Conservation (phyloP, 768 basidiomycete genomes). For the Asterophora lycoperdoides region DNA sequence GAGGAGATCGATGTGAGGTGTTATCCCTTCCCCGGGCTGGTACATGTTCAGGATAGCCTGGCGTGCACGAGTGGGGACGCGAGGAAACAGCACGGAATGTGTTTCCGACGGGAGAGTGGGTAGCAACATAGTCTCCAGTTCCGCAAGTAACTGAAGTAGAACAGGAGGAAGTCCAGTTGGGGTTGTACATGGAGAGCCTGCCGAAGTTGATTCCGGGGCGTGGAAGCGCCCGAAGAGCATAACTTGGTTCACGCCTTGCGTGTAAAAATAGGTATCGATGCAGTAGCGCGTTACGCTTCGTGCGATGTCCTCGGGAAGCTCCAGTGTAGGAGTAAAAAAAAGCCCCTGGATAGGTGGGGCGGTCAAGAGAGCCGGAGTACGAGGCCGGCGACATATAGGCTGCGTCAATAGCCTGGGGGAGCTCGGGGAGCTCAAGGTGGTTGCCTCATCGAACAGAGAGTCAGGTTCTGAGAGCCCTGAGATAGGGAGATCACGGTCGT, state of each 20-base stretch:
- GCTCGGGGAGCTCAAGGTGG: neutral
- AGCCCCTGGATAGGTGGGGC: slow-evolving; percentile 63
- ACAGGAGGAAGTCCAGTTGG: slow-evolving; percentile 51
- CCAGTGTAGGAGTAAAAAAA: slow-evolving; percentile 50
- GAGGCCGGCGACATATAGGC: neutral
- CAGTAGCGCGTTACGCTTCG: slow-evolving; percentile 47
- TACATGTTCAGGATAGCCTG: slow-evolving; percentile 93
- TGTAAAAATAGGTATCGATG: slow-evolving; percentile 51
- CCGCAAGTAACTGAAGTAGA: slow-evolving; percentile 48
- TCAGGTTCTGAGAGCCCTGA: slow-evolving; percentile 27
- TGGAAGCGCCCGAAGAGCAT: slow-evolving; percentile 74
- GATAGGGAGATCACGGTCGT: slow-evolving; percentile 7
- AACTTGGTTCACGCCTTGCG: slow-evolving; percentile 61
- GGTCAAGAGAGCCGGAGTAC: slow-evolving; percentile 26
- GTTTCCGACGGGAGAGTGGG: slow-evolving; percentile 46
- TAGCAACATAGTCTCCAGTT: slow-evolving; percentile 44
- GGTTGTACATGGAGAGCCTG: slow-evolving; percentile 6
- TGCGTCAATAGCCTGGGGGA: neutral
- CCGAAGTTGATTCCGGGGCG: slow-evolving; percentile 8
- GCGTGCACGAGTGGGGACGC: slow-evolving; percentile 44
- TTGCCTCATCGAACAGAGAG: slow-evolving; percentile 47
- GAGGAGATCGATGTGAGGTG: slow-evolving; percentile 83
- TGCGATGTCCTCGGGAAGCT: slow-evolving; percentile 49
- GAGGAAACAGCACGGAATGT: slow-evolving; percentile 60
- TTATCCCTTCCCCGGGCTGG: slow-evolving; percentile 83